Evolutionary conservation across 768 basidiomycete species (phyloP).

Genomic region (Pulveroboletus frians): DNA sequence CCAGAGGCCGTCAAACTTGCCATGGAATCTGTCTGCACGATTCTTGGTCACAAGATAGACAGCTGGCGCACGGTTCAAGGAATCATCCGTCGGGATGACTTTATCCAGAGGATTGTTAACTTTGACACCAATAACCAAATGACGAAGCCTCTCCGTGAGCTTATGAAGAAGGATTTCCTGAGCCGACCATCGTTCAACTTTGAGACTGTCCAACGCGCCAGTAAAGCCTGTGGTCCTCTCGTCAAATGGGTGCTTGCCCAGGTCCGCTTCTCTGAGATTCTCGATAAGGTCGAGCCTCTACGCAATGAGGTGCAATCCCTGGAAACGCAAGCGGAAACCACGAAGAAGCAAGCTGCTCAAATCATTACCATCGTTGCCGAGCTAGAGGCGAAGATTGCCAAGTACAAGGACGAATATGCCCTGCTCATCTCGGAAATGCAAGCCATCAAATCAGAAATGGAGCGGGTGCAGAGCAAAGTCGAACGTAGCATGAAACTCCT

Average conservation of each 20-base stretch:
- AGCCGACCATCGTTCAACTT: constrained; percentile 89
- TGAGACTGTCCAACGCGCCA: constrained; percentile 91
- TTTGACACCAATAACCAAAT: constrained; percentile 91
- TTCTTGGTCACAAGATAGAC: constrained; percentile 95
- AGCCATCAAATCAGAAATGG: constrained; percentile 97
- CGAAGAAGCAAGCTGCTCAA: constrained; percentile 85
- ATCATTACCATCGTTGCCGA: constrained; percentile 92
- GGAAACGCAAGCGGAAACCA: constrained; percentile 89
- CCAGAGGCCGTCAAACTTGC: constrained; percentile 96
- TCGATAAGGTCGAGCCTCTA: constrained; percentile 94
- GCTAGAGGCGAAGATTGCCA: constrained; percentile 85
- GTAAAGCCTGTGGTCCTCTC: constrained; percentile 94
- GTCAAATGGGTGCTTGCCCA: constrained; percentile 99
- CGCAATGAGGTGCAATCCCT: constrained; percentile 93
- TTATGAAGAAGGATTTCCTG: constrained; percentile 91
- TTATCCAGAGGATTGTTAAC: constrained; percentile 91
- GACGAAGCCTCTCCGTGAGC: constrained; percentile 82
- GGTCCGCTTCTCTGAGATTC: constrained; percentile 93
- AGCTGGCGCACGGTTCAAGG: constrained; percentile 94
- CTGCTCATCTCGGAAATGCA: constrained; percentile 94
- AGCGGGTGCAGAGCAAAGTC: constrained; percentile 93
- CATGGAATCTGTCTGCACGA: constrained; percentile 97
- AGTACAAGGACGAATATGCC: constrained; percentile 97
- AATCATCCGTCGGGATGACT: constrained; percentile 94
- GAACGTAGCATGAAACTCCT: constrained; percentile 94